These are phyloP conservation scores for Saccharomyces cerevisiae DNA, from an alignment of 805 yeast genomes.

Conservation along the genomic window DNA sequence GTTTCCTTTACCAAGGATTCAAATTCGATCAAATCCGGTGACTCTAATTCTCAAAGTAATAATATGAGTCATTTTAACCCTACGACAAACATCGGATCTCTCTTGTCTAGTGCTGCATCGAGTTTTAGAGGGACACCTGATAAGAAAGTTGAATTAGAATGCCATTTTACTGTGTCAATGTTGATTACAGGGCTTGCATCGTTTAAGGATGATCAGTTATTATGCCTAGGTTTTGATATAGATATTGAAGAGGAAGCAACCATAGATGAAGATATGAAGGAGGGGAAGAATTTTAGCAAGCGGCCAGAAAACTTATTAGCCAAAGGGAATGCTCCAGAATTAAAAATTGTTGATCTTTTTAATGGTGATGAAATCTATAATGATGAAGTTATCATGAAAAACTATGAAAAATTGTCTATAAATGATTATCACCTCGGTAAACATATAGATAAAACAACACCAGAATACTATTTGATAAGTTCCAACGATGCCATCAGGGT, in stretches of 20 bases:
- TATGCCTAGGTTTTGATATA: constrained; percentile 31
- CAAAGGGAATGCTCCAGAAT: constrained; percentile 50
- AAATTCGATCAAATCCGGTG: constrained; percentile 8
- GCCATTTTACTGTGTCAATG: constrained; percentile 35
- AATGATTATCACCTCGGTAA: constrained; percentile 73
- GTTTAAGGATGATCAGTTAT: constrained; percentile 62
- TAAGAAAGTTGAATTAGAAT: constrained; percentile 34
- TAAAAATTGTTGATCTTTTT: constrained; percentile 54
- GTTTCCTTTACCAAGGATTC: constrained; percentile 30
- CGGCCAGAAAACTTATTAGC: constrained; percentile 11
- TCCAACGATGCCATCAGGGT: constrained; percentile 78
- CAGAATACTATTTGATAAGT: constrained; percentile 59
- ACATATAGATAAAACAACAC: constrained; percentile 31
- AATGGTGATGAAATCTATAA: constrained; percentile 68
- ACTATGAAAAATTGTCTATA: constrained; percentile 51
- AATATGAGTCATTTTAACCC: not conserved
- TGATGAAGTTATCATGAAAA: constrained; percentile 65
- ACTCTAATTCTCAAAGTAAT: not conserved
- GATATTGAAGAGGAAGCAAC: constrained; percentile 23
- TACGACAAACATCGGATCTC: constrained; percentile 20
- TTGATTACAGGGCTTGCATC: constrained; percentile 71
- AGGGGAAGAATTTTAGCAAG: constrained; percentile 31
- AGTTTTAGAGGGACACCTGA: constrained; percentile 40
- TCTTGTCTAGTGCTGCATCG: constrained; percentile 35
- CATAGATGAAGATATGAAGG: constrained; percentile 33